phyloP scores from a whole-genome alignment of 805 yeast genomes.

The Kodamaea neixiangensis region DNA sequence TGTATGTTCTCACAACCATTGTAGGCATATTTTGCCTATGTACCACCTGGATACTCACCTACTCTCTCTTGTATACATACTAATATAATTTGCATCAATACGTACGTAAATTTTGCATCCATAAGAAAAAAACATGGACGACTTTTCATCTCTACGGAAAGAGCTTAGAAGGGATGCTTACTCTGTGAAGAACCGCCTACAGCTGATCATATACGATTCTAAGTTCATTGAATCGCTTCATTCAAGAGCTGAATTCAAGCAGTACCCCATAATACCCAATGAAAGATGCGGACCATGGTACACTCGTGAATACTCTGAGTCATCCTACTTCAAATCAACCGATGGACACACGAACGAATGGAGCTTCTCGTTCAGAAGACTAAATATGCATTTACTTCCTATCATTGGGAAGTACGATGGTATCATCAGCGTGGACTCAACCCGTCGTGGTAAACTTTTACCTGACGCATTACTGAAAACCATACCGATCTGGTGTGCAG shows the following conservation, averaged over 20 bases:
- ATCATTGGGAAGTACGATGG: constrained; percentile 47
- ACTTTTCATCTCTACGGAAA: constrained; percentile 8
- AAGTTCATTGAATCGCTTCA: constrained; percentile 43
- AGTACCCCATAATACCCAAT: constrained; percentile 62
- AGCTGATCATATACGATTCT: constrained; percentile 69
- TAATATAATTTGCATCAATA: too few relatives aligned
- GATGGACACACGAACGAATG: constrained; percentile 88
- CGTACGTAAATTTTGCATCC: constrained; percentile 1
- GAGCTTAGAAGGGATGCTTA: constrained; percentile 51
- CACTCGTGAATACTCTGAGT: constrained; percentile 43
- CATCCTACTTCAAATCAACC: constrained; percentile 83
- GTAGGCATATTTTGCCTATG: too few relatives aligned
- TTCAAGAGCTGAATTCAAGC: constrained; percentile 10
- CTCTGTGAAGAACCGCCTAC: constrained; percentile 60
- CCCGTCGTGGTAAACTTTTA: constrained; percentile 78
- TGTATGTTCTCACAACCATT: too few relatives aligned
- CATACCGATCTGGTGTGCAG: constrained; percentile 90
- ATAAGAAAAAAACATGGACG: constrained; percentile 5
- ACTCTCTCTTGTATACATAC: too few relatives aligned
- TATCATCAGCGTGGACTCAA: constrained; percentile 72
- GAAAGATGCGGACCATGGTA: constrained; percentile 92
- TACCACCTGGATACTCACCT: too few relatives aligned
- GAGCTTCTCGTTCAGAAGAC: constrained; percentile 71
- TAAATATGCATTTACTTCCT: constrained; percentile 71
- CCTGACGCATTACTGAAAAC: constrained; percentile 90